Base-by-base conservation (phyloP, 2,329 filamentous ascomycete species). In the Colletotrichum sojae region DNA sequence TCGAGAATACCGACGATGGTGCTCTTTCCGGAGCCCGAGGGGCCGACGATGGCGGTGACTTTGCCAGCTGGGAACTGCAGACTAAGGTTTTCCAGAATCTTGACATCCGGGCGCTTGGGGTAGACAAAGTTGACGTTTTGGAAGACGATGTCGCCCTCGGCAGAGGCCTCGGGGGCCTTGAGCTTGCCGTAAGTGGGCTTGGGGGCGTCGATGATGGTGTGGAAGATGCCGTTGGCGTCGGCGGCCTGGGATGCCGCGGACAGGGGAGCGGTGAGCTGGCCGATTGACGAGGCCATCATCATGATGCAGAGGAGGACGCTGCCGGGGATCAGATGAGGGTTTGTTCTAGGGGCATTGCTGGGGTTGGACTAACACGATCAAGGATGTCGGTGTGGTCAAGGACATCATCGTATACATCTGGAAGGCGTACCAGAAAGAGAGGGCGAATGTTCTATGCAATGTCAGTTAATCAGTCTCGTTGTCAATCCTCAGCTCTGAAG, bases 151-250 rank as follows among this genome's bases (percentile, higher is more conserved):
- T 91, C 86, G 18, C 81, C 79, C 6, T 77, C 79, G 2, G 83
- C 82, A 2, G 83, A 84, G 18, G 86, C 83, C n/a, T 87, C 83
- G 85, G 85, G 1, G 79, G 83, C 62, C 76, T 83, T 5, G 88
- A 75, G 5, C 80, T 81, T 25, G 80, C 82, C 0, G 69, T 74
- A 0, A 75, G 43, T 73, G 2, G 84, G 82, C 60, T 78, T 80
- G 1, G 83, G 83, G 4, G 83, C 81, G 62, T 86, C 84, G 66
- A 86, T 86, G 67, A 81, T 77, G 39, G 74, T 74, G 68, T 81
- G 81, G 66, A 82, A 79, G 22, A 79, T 78, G 9, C 74, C 74
- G 13, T 80, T 80, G 13, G 81, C 79, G 10, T 75, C 77, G 3
- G 78, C 75, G 2, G 81, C 78, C 63, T 78, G 78, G 5, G 76